phyloP scores from a whole-genome alignment of 257 asterid genomes.

The Nicotiana tabacum region DNA sequence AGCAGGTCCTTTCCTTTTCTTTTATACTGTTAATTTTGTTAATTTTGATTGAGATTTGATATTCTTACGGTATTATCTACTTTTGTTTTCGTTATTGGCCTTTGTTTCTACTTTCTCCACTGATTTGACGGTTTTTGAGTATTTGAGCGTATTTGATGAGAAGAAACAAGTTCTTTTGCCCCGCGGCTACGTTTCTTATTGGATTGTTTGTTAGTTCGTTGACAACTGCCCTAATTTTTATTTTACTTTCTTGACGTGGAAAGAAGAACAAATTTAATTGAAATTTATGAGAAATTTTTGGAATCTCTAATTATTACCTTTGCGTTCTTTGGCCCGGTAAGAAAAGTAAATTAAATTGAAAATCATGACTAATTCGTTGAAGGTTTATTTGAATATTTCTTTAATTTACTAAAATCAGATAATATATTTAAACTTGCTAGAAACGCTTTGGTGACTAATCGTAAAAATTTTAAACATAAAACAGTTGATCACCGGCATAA shows the following conservation, averaged over 20 bases:
- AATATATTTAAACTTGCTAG: neutral
- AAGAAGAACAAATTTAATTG: neutral
- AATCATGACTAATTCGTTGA: neutral
- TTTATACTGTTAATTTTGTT: neutral
- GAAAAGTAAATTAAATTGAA: neutral
- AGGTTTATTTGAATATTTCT: neutral
- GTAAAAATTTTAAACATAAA: neutral
- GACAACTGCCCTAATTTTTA: neutral
- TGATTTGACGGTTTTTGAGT: neutral
- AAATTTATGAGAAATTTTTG: neutral
- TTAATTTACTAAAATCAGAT: neutral
- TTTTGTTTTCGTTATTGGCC: neutral
- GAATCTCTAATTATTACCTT: neutral
- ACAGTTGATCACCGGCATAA: neutral
- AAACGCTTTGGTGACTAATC: neutral
- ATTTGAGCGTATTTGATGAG: neutral
- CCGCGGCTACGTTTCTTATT: neutral
- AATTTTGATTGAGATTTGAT: neutral
- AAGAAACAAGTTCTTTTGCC: neutral
- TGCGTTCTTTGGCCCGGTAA: neutral
- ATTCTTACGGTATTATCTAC: neutral
- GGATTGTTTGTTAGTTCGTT: neutral
- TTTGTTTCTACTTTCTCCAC: neutral
- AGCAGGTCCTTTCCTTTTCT: constrained; percentile 39
- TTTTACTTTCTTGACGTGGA: neutral